Base-by-base conservation (phyloP, 345 rosid species). In the Boechera retrofracta region DNA sequence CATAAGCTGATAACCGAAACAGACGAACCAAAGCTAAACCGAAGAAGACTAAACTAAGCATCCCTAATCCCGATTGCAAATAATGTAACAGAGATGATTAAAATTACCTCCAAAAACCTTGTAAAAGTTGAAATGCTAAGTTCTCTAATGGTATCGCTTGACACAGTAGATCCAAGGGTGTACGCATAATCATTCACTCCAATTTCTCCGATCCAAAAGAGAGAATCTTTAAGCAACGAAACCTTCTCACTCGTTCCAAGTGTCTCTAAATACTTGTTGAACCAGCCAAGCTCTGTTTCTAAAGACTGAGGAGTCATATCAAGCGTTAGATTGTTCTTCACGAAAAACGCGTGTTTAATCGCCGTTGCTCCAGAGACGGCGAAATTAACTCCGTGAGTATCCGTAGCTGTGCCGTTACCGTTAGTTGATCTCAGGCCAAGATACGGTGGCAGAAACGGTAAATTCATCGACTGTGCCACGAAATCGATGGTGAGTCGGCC, bases 341-440 rank as follows among this genome's bases (percentile, higher is more conserved):
- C 90, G 75, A 94, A 94, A 83, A 89, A 94, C 1, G 79, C 87
- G 64, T 94, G 91, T 28, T 87, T 86, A 21, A 94, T 89, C 4
- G 85, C 89, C 7, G 98, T 94, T 6, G 98, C 82, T n/a, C 99
- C 99, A 6, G 88, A 93, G 1, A 94, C 94, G 12, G 99, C 99
- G 13, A 94, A 94, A 81, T 89, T 90, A 38, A 94, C 84, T n/a
- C 98, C 94, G 75, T 84, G 2, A 63, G 74, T 5, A 39, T 64
- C 82, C 2, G 28, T 69, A 2, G 61, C 48, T 0, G 76, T 79
- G 28, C 79, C 79, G 76, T 74, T 79, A 21, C 41, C 82, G 29
- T 74, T 49, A n/a, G 45, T 61, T 12, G 80, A 73, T 47, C 70
- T 78, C 35, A 61, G 69, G 66, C 58, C 4, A 15, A 74, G 92